Percentiles rank a stretch among this genome's conserved stretches.
These are phyloP conservation scores for Nicotiana benthamiana DNA, from an alignment of 257 asterid genomes.

Conservation along the genomic window DNA sequence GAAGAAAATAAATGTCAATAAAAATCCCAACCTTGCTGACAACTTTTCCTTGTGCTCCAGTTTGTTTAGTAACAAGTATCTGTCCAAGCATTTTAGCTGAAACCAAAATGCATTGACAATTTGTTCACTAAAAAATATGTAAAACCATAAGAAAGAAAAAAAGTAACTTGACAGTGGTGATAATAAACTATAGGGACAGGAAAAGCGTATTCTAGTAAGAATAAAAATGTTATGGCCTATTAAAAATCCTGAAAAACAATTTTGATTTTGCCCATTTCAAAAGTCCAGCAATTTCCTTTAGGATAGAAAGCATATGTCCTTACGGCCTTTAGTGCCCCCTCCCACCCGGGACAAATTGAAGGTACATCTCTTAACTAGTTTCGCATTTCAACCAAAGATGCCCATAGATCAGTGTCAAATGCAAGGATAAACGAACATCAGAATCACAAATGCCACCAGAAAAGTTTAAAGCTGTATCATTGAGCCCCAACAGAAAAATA, in stretches of 20 bases:
- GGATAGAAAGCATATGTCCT: not conserved
- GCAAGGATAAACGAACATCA: not conserved
- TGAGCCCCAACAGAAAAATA: not conserved
- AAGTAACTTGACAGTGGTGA: not conserved
- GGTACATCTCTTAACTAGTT: not conserved
- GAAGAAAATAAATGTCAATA: not conserved
- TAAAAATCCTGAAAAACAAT: not conserved
- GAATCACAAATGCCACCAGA: not conserved
- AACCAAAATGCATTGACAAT: conserved; percentile 7
- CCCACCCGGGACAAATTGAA: not conserved
- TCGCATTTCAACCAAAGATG: not conserved
- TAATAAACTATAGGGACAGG: not conserved
- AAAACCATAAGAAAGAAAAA: not conserved
- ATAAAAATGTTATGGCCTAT: not conserved
- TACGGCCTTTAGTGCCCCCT: too few relatives aligned
- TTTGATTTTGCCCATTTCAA: not conserved
- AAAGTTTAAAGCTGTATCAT: not conserved
- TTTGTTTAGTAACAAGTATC: conserved; percentile 91
- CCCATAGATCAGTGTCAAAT: not conserved
- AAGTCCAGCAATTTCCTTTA: not conserved
- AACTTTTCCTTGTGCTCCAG: conserved; percentile 89
- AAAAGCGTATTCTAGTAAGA: not conserved
- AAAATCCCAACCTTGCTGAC: conserved; percentile 82
- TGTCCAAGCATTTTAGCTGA: conserved; percentile 96
- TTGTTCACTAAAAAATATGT: not conserved